Conservation (phyloP, 2,329 filamentous ascomycete species). For the Sclerotinia subarctica region DNA sequence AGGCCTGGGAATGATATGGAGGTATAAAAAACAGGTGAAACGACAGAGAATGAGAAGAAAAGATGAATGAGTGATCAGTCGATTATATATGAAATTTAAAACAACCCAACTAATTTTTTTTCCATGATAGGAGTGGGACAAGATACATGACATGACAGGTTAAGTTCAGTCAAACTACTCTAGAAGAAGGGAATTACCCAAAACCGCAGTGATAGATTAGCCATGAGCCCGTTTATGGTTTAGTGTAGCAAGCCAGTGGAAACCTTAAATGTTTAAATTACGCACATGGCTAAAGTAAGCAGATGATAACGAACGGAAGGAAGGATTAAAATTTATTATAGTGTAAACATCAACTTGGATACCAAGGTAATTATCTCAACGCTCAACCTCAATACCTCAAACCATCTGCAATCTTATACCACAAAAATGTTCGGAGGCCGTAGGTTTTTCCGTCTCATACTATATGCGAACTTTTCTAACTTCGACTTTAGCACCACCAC, state of each 20-base stretch:
- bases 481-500: slow-evolving; percentile 53
- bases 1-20: not conserved
- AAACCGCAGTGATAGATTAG: not conserved
- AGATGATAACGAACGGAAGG: not conserved
- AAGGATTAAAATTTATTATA: slow-evolving; percentile 13
- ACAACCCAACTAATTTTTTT: not conserved
- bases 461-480: slow-evolving; percentile 17
- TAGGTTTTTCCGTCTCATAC: slow-evolving; percentile 41
- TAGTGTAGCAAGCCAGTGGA: not conserved
- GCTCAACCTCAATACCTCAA: slow-evolving; percentile 6
- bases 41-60: not conserved
- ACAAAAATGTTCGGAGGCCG: slow-evolving; percentile 62
- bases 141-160: not conserved
- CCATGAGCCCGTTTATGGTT: not conserved
- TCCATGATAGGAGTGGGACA: not conserved
- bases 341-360: slow-evolving; percentile 9
- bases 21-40: not conserved
- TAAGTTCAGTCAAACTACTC: not conserved
- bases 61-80: not conserved
- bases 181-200: not conserved
- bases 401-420: slow-evolving; percentile 13
- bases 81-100: slow-evolving; percentile 3
- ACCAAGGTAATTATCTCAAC: not conserved
- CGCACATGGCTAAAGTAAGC: slow-evolving; percentile 6
- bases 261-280: slow-evolving; percentile 4